Percentiles rank a stretch among this genome's conserved stretches.
These are phyloP conservation scores for Fusarium sterilihyphosum DNA, from an alignment of 2,329 filamentous ascomycete genomes.

Conservation along the genomic window DNA sequence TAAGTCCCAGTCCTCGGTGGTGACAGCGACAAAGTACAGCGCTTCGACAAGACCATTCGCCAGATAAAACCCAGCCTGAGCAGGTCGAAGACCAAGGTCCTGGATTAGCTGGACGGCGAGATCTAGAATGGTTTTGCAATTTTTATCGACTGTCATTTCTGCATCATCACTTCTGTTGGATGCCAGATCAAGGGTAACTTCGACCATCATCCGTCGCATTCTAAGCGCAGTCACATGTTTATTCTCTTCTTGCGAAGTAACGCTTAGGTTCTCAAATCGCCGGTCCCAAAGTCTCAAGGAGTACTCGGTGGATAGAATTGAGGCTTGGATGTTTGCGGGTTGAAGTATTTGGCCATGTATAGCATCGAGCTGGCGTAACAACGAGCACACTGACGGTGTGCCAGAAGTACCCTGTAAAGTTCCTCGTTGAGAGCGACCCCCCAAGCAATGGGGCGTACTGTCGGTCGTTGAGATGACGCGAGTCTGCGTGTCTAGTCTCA, in stretches of 20 bases:
- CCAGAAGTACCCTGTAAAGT: rapidly evolving
- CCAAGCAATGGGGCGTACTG: rapidly evolving
- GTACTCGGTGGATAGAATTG: rapidly evolving
- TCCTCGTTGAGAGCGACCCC: not conserved
- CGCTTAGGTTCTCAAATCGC: rapidly evolving
- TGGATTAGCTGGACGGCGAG: not conserved
- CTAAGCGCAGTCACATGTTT: not conserved
- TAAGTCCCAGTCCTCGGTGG: not conserved
- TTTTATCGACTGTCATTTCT: rapidly evolving
- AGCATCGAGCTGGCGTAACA: not conserved
- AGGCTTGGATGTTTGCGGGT: rapidly evolving
- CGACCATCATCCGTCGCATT: not conserved
- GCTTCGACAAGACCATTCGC: not conserved
- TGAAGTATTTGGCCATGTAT: not conserved
- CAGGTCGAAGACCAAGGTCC: not conserved
- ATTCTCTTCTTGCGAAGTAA: not conserved
- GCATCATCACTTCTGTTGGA: rapidly evolving
- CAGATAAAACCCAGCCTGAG: rapidly evolving
- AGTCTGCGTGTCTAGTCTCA: not conserved
- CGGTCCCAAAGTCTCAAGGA: not conserved
- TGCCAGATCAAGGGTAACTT: not conserved
- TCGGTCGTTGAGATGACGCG: not conserved
- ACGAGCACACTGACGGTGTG: rapidly evolving
- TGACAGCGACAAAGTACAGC: not conserved
- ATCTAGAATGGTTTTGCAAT: not conserved